Evolutionary conservation across 305 asterid species (phyloP), one percentile per base, ranked within the genome.

Genomic region (Fraxinus latifolia): DNA sequence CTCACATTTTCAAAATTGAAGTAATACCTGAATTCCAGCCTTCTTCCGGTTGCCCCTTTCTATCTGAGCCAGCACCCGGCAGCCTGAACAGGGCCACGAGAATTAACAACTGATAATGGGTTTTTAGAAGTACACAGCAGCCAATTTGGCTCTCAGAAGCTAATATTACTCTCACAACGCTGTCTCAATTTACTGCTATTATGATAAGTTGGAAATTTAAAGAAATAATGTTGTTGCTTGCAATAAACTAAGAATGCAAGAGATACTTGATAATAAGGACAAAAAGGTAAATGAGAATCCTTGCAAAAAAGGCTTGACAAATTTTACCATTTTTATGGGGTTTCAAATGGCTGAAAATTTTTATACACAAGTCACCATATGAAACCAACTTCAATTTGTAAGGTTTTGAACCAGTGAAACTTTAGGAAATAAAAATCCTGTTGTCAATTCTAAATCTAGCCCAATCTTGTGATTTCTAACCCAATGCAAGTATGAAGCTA

Each of bases 21-120:
- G 50, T 36, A 74, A 82, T 77, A 95, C 97, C 92, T 86, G 84
- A 74, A 86, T 82, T 81, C 96, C 97, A 70, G 89, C 84, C 81
- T 89, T 94, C 80, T 92, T 90, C 91, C 86, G 89, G 83, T 92
- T 96, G 88, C 86, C 91, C 72, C 88, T 81, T 85, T 94, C 98
- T 58, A 96, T 91, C 87, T 92, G 97, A 73, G 97, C 81, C 88
- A 96, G 92, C 81, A 96, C 99, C 97, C 98, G 33, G 99, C 98
- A 85, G 99, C 98, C 99, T 94, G 87, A 82, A 87, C 37, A 83
- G 77, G 70, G 71, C 25, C 62, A 73, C 62, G 62, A 53, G 32
- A 39, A 68, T 68, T 19, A 34, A 55, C 50, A 77, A 58, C 27
- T 37, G 34, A 21, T 79, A 33, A 29, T 62, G 5, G 5, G 19